A percentile compares a stretch with the other conserved stretches of the same genome.
Evolutionary conservation across 768 basidiomycete genomes (phyloP).

Genomic region (Boletus insuetus): DNA sequence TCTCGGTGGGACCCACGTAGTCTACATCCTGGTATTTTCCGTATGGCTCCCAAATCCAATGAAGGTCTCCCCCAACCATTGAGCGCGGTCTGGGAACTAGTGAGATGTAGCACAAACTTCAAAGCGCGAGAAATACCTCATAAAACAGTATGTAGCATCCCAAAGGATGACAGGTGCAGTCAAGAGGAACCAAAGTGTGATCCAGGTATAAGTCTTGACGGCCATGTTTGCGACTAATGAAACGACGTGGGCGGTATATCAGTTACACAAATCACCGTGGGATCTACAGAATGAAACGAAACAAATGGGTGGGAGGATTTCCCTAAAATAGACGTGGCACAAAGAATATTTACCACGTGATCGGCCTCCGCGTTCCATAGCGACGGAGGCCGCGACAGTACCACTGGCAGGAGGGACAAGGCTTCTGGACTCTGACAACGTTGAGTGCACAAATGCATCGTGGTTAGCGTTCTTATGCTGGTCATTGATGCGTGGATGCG

Average conservation of each 20-base stretch:
- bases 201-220: constrained; percentile 52
- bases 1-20: constrained; percentile 28
- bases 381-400: too few relatives aligned
- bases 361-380: too few relatives aligned
- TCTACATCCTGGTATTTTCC: constrained; percentile 69
- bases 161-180: constrained; percentile 54
- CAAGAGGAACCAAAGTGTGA: constrained; percentile 68
- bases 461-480: neutral
- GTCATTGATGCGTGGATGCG: neutral
- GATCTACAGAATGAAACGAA: too few relatives aligned
- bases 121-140: constrained; percentile 46
- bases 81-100: constrained; percentile 66
- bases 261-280: too few relatives aligned
- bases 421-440: neutral
- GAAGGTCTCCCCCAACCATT: constrained; percentile 83
- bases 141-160: constrained; percentile 81
- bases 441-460: neutral
- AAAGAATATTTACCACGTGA: constrained; percentile 1
- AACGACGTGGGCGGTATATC: too few relatives aligned
- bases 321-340: too few relatives aligned
- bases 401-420: too few relatives aligned
- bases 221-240: constrained; percentile 36
- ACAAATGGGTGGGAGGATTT: too few relatives aligned
- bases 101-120: neutral
- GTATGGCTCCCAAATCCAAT: constrained; percentile 92